Conservation (phyloP, 1,284 basidiomycete species). For the Pterulicium gracile region DNA sequence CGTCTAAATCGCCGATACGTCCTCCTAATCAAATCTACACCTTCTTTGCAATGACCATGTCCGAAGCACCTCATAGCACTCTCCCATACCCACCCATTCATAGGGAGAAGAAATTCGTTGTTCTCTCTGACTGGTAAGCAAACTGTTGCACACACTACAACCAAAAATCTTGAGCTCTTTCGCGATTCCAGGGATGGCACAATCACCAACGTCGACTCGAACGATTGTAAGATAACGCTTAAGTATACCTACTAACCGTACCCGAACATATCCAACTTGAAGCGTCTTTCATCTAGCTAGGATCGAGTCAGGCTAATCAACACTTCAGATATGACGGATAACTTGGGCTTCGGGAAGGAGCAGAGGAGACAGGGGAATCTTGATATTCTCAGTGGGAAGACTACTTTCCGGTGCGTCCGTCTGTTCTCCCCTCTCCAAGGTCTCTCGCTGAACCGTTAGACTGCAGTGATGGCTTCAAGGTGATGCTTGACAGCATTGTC, state of each 20-base stretch:
- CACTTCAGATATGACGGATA: conserved; percentile 60
- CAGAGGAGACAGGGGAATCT: conserved; percentile 63
- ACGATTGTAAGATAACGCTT: conserved; percentile 62
- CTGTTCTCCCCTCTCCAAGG: neutral
- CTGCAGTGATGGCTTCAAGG: conserved; percentile 63
- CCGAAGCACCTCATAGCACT: conserved; percentile 28
- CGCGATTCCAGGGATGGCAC: conserved; percentile 61
- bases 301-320: neutral
- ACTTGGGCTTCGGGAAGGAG: conserved; percentile 62
- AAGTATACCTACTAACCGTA: too few relatives aligned
- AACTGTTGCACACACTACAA: conserved; percentile 9
- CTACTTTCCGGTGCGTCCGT: conserved; percentile 59
- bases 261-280: neutral
- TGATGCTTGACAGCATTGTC: conserved; percentile 69
- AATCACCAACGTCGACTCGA: conserved; percentile 83
- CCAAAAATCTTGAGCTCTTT: neutral
- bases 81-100: conserved; percentile 74
- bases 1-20: too few relatives aligned
- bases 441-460: neutral
- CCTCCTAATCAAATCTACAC: neutral
- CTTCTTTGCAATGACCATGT: neutral
- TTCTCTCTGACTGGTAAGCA: conserved; percentile 83
- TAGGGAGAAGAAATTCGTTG: conserved; percentile 73
- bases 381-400: conserved; percentile 53
- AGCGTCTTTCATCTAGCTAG: neutral